phyloP scores from a whole-genome alignment of 108 stramenopile species.

The Pseudonitzschia delicatissima region DNA sequence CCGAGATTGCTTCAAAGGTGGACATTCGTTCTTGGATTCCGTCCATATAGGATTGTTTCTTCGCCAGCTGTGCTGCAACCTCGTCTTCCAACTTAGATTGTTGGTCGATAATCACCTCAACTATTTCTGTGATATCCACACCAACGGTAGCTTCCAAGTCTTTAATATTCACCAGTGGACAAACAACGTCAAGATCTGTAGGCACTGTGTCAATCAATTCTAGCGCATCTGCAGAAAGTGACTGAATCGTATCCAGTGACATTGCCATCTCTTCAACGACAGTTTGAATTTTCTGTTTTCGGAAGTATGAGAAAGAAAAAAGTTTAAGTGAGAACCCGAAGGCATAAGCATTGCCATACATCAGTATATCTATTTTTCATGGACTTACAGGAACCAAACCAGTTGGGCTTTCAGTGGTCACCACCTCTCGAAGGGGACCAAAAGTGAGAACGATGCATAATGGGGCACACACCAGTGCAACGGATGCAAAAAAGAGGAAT shows the following conservation, averaged over 20 bases:
- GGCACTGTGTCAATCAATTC: constrained; percentile 3
- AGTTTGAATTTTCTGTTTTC: constrained; percentile 10
- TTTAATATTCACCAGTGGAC: constrained; percentile 24
- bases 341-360: background rate
- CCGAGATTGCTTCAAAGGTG: constrained; percentile 13
- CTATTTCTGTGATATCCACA: constrained; percentile 28
- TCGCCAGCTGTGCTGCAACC: constrained; percentile 7
- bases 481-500: constrained; percentile 29
- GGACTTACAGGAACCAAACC: constrained; percentile 16
- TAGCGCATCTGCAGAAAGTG: constrained; percentile 13
- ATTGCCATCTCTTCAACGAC: constrained; percentile 13
- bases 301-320: background rate
- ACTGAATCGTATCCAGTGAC: constrained; percentile 15
- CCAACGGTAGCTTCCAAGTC: constrained; percentile 20
- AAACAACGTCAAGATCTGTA: constrained; percentile 20
- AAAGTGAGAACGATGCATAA: constrained; percentile 25
- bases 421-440: constrained; percentile 24
- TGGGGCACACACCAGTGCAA: constrained; percentile 33
- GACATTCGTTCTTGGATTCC: constrained; percentile 16
- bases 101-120: constrained; percentile 4
- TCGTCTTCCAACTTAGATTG: constrained; percentile 1
- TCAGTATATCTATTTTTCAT: background rate
- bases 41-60: constrained; percentile 1
- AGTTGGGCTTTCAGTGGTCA: constrained; percentile 8
- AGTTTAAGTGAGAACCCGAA: background rate